phyloP scores from a whole-genome alignment of 306 rosid species.

The Acacia crassicarpa region DNA sequence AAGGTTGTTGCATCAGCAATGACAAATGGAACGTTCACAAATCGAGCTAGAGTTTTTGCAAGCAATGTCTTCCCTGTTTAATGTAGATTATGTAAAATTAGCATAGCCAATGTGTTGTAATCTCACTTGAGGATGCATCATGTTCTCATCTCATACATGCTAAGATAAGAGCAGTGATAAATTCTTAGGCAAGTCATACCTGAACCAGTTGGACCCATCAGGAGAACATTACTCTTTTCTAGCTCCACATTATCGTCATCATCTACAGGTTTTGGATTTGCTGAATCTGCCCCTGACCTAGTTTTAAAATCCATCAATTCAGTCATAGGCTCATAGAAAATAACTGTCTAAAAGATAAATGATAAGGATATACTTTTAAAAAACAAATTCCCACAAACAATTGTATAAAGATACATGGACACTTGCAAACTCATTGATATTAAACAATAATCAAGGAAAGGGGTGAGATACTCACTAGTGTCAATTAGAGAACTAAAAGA shows the following conservation, averaged over 20 bases:
- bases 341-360: constrained; percentile 12
- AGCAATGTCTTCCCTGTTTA: constrained; percentile 91
- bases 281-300: constrained; percentile 67
- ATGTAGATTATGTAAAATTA: constrained; percentile 45
- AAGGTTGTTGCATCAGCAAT: constrained; percentile 96
- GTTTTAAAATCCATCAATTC: constrained; percentile 41
- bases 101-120: constrained; percentile 21
- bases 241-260: constrained; percentile 81
- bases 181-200: constrained; percentile 48
- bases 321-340: constrained; percentile 23
- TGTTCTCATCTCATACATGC: constrained; percentile 14
- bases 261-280: constrained; percentile 47
- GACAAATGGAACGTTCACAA: constrained; percentile 96
- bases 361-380: neutral
- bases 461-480: constrained; percentile 5
- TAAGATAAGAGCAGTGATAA: neutral
- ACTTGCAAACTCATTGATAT: neutral
- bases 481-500: neutral
- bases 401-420: neutral
- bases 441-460: neutral
- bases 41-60: constrained; percentile 94
- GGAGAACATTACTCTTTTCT: constrained; percentile 96
- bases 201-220: constrained; percentile 99
- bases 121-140: constrained; percentile 4
- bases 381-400: constrained; percentile 3